Conservation (phyloP, 2,329 filamentous ascomycete species). For the Neoarthrinium moseri region DNA sequence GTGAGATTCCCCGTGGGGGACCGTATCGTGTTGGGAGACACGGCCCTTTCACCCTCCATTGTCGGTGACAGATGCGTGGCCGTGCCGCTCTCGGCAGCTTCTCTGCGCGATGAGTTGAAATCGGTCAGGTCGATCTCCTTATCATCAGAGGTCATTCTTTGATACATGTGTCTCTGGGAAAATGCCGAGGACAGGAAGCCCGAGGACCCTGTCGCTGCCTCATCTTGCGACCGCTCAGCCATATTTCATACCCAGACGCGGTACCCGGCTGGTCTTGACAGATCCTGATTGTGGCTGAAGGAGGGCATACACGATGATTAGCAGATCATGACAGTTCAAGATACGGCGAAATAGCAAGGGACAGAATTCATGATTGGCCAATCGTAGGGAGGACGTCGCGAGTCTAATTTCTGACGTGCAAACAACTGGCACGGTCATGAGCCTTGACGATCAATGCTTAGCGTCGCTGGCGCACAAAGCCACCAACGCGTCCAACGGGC, state of each 20-base stretch:
- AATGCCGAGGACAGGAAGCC: neutral
- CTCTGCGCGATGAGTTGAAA: neutral
- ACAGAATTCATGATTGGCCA: no score
- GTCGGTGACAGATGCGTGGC: neutral
- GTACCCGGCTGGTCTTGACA: no score
- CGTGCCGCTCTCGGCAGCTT: neutral
- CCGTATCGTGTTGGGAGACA: conserved; percentile 1
- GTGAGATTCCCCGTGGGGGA: neutral
- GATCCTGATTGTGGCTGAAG: no score
- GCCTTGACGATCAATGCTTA: no score
- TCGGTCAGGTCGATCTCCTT: conserved; percentile 7
- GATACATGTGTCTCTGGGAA: conserved; percentile 2
- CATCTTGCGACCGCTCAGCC: conserved; percentile 3
- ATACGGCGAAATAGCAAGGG: no score
- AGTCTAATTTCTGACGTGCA: no score
- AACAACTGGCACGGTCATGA: no score
- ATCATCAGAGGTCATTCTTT: conserved; percentile 8
- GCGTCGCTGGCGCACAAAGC: no score
- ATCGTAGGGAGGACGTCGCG: no score
- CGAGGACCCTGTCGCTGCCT: neutral
- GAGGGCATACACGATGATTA: no score
- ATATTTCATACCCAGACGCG: neutral
- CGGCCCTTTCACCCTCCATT: neutral
- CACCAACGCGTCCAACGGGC: no score
- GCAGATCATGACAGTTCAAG: no score